phyloP scores from a whole-genome alignment of 495 filamentous ascomycete species.

The Cairneyella variabilis region DNA sequence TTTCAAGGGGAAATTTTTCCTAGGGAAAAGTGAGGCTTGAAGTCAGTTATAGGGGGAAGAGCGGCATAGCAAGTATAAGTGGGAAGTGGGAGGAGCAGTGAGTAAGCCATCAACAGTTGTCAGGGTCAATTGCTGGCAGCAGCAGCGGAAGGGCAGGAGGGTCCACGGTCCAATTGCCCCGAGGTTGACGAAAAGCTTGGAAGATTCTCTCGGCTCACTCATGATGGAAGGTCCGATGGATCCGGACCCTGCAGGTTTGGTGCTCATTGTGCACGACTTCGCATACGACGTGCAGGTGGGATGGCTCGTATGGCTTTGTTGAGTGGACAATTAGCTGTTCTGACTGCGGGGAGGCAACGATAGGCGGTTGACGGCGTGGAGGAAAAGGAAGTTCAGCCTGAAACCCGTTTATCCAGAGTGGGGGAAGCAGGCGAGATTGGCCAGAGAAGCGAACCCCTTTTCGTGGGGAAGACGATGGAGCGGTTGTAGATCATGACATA shows the following conservation, averaged over 20 bases:
- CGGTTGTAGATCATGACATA: not conserved
- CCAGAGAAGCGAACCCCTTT: not conserved
- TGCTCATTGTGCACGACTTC: no score
- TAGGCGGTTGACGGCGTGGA: not conserved
- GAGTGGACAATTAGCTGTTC: not conserved
- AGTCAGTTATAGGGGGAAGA: not conserved
- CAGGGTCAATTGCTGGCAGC: not conserved
- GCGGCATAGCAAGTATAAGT: slow-evolving; percentile 3
- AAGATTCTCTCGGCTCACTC: not conserved
- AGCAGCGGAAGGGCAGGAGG: not conserved
- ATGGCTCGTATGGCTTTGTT: no score
- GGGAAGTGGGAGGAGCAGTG: not conserved
- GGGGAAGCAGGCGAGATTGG: not conserved
- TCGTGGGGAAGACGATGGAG: not conserved
- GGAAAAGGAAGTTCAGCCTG: not conserved
- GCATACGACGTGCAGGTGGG: no score
- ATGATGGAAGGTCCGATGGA: not conserved
- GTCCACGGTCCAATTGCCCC: not conserved
- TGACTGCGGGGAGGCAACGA: not conserved
- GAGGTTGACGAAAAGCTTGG: not conserved
- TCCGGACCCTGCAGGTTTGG: not conserved
- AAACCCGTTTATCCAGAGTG: no score
- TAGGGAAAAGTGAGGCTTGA: not conserved
- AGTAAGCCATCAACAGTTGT: not conserved
- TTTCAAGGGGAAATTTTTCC: not conserved